A percentile compares a stretch with the other conserved stretches of the same genome.
These are phyloP conservation scores for Rhizophora apiculata DNA, from an alignment of 345 rosid genomes.

Conservation along the genomic window DNA sequence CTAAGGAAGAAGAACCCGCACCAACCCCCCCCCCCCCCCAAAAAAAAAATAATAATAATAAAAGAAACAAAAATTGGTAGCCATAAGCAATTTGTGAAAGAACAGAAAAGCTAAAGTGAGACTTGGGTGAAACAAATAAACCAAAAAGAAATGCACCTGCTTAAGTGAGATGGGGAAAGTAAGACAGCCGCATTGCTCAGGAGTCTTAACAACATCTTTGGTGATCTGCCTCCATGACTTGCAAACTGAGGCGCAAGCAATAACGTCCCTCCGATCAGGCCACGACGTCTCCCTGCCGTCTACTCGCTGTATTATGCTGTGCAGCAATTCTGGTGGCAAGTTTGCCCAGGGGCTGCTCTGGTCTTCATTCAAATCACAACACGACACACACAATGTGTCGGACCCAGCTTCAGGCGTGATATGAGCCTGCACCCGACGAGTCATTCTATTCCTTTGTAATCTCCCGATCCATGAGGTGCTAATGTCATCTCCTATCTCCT, in stretches of 20 bases:
- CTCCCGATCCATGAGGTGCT: slow-evolving; percentile 33
- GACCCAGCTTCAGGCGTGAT: slow-evolving; percentile 58
- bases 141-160: slow-evolving; percentile 47
- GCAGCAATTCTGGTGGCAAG: slow-evolving; percentile 83
- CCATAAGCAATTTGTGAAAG: neutral
- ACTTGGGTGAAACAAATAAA: neutral
- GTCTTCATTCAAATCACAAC: slow-evolving; percentile 15
- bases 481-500: slow-evolving; percentile 41
- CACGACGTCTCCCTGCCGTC: slow-evolving; percentile 55
- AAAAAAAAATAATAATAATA: neutral
- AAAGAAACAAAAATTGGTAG: neutral
- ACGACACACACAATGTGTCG: slow-evolving; percentile 10
- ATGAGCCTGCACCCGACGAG: slow-evolving; percentile 52
- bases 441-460: slow-evolving; percentile 23
- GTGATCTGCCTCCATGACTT: slow-evolving; percentile 77
- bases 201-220: slow-evolving; percentile 57
- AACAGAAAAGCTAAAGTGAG: no score
- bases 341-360: slow-evolving; percentile 64
- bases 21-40: no score
- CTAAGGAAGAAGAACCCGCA: slow-evolving; percentile 27
- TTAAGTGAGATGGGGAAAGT: slow-evolving; percentile 83
- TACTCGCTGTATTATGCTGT: slow-evolving; percentile 57
- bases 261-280: slow-evolving; percentile 81
- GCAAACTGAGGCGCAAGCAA: slow-evolving; percentile 85
- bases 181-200: slow-evolving; percentile 63